Conservation (phyloP, 352 stramenopile genomes). For the Phytophthora fragariaefolia region DNA sequence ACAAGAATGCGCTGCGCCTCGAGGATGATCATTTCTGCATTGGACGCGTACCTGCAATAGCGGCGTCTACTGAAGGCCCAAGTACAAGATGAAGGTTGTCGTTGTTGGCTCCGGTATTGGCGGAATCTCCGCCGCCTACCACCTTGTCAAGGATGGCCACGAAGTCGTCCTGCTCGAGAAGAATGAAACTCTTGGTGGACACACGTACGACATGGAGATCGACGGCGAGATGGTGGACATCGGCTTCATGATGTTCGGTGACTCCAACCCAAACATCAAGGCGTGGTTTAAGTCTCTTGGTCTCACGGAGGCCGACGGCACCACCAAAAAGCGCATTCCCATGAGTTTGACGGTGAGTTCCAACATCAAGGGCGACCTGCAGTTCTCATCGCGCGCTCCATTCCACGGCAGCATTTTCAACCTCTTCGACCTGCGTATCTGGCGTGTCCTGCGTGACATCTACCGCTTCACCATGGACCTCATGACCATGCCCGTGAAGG, state of each 20-base stretch:
- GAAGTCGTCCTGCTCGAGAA: conserved; percentile 86
- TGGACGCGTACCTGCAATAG: conserved; percentile 32
- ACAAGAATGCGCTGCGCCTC: conserved; percentile 1
- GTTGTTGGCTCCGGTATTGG: conserved; percentile 88
- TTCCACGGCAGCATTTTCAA: conserved; percentile 70
- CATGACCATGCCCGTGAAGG: conserved; percentile 85
- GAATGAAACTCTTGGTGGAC: conserved; percentile 80
- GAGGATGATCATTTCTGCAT: conserved; percentile 32
- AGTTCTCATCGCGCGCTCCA: conserved; percentile 86
- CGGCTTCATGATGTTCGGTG: conserved; percentile 92
- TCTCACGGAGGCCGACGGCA: conserved; percentile 81
- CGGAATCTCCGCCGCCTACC: conserved; percentile 84
- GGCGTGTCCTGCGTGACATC: conserved; percentile 86
- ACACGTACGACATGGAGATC: conserved; percentile 90
- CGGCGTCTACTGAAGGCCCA: conserved; percentile 4
- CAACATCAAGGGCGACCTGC: conserved; percentile 77
- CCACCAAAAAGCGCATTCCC: conserved; percentile 86
- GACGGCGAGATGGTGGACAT: conserved; percentile 86
- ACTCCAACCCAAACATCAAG: conserved; percentile 93
- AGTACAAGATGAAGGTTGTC: conserved; percentile 74
- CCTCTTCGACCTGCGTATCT: conserved; percentile 80
- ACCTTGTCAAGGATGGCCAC: conserved; percentile 84
- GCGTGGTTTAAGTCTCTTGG: conserved; percentile 89
- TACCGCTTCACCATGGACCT: conserved; percentile 90
- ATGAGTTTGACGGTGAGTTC: conserved; percentile 90